Evolutionary conservation across 1,284 basidiomycete genomes (phyloP).

Genomic region (Sanghuangporus weigelae): DNA sequence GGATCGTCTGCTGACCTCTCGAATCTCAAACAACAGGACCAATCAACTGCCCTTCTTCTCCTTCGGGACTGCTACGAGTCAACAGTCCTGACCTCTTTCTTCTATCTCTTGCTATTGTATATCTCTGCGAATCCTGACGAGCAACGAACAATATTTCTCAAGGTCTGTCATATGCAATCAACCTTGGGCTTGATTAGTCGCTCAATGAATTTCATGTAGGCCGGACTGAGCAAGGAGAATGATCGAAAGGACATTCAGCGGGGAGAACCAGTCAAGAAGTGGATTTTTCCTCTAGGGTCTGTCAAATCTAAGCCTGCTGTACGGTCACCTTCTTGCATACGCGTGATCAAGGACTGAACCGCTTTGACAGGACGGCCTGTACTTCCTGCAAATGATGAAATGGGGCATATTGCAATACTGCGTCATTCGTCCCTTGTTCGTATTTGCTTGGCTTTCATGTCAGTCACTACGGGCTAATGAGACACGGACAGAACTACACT

Average conservation of each 20-base stretch:
- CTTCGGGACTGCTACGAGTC: slow-evolving; percentile 67
- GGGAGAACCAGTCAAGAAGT: slow-evolving; percentile 47
- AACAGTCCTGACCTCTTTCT: slow-evolving; percentile 70
- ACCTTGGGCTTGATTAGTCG: not conserved
- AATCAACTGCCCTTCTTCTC: slow-evolving; percentile 58
- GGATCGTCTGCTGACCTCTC: slow-evolving; percentile 16
- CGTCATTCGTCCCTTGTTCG: slow-evolving; percentile 58
- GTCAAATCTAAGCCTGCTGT: slow-evolving; percentile 59
- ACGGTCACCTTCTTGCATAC: slow-evolving; percentile 16
- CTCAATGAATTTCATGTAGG: slow-evolving; percentile 10
- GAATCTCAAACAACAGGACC: slow-evolving; percentile 37
- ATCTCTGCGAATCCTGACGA: slow-evolving; percentile 59
- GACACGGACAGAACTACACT: slow-evolving; percentile 48
- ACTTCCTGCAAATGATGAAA: slow-evolving; percentile 76
- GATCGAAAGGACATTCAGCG: slow-evolving; percentile 39
- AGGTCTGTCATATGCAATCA: slow-evolving; percentile 20
- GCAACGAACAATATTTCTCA: slow-evolving; percentile 59
- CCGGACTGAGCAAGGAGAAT: slow-evolving; percentile 48
- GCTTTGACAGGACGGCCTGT: slow-evolving; percentile 50
- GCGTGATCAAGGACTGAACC: not conserved
- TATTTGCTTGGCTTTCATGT: slow-evolving; percentile 12
- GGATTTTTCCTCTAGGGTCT: slow-evolving; percentile 68
- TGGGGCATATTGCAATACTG: slow-evolving; percentile 81
- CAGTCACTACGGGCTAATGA: not conserved
- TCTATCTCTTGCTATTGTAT: slow-evolving; percentile 72